Base-by-base conservation (phyloP, 805 yeast species). In the Barnettozyma californica region DNA sequence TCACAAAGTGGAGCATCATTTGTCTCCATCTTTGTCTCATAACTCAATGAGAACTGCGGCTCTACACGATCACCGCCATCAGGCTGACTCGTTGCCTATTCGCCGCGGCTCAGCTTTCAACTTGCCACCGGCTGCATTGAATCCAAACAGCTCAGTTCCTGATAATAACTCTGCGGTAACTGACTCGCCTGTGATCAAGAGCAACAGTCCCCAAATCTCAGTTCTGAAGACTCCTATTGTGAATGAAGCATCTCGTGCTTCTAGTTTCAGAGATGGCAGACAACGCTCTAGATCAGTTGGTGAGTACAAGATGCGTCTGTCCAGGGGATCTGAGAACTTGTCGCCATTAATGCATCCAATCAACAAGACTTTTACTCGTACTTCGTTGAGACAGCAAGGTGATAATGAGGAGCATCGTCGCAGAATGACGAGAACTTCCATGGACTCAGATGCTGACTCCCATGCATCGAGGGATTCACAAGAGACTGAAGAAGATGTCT, bases 401-500 rank as follows among this genome's bases (percentile, higher is more conserved):
- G 74, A 43, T 54, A 76, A 62, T 14, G 57, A 54, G 41, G 61
- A 61, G n/a, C 60, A 65, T 51, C 65, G 67, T 44, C 65, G 68
- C 37, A 58, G 65, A 41, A 35, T 62, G 47, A 59, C 66, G 2
- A 60, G 69, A 43, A 61, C 65, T 9, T 66, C 70, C 3, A 48
- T 64, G 13, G 89, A 83, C 58, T 77, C 81, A 51, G 92, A 85
- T 54, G 76, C 75, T 19, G 84, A 78, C 56, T 84, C 91, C 1
- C 87, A 80, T 56, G 86, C 83, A 1, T 84, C 92, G 9, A 74
- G 89, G 54, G 80, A 83, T 18, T 83, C 91, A 4, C 95, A 87
- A 57, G 97, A 90, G 62, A 89, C 96, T 0, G 98, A 92, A 61
- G 97, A 89, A 63, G 98, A 92, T 76, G 99, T 92, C 41, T 92